Percentiles rank a stretch among this genome's conserved stretches.
Evolutionary conservation across 345 rosid species (phyloP).

Genomic region (Bretschneidera sinensis): DNA sequence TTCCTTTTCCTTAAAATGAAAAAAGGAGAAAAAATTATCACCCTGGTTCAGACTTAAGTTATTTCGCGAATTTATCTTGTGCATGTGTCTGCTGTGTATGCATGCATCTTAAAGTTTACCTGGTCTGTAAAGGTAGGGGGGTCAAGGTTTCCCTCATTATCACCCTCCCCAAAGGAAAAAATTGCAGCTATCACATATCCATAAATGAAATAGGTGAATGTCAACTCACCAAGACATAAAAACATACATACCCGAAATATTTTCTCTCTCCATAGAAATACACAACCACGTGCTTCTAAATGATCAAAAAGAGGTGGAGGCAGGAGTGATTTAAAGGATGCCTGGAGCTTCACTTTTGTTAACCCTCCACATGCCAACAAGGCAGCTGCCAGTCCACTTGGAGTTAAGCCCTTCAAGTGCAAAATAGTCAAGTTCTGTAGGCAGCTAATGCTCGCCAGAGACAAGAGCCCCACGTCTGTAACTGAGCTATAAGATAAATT

Average conservation of each 20-base stretch:
- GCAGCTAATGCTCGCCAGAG: slow-evolving; percentile 67
- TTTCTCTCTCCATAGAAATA: slow-evolving; percentile 66
- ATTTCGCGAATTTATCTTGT: no score
- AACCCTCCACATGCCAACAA: slow-evolving; percentile 59
- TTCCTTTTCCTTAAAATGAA: no score
- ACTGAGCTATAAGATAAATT: slow-evolving; percentile 57
- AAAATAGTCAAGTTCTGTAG: slow-evolving; percentile 55
- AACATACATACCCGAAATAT: slow-evolving; percentile 38
- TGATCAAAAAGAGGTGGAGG: slow-evolving; percentile 40
- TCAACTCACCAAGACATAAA: background rate
- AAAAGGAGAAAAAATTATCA: no score
- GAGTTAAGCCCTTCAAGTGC: slow-evolving; percentile 55
- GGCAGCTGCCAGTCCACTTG: slow-evolving; percentile 53
- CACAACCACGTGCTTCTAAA: slow-evolving; percentile 56
- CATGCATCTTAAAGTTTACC: no score
- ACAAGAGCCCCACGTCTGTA: slow-evolving; percentile 53
- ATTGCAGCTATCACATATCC: background rate
- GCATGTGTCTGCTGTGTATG: no score
- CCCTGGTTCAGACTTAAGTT: no score
- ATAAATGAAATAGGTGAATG: background rate
- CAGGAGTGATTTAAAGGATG: slow-evolving; percentile 37
- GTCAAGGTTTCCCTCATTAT: no score
- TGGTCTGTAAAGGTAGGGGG: no score
- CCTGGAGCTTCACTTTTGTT: slow-evolving; percentile 61
- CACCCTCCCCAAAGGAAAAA: no score